Percentiles rank a stretch among this genome's conserved stretches.
These are phyloP conservation scores for Talaromyces liani DNA, from an alignment of 495 filamentous ascomycete genomes.

Conservation along the genomic window DNA sequence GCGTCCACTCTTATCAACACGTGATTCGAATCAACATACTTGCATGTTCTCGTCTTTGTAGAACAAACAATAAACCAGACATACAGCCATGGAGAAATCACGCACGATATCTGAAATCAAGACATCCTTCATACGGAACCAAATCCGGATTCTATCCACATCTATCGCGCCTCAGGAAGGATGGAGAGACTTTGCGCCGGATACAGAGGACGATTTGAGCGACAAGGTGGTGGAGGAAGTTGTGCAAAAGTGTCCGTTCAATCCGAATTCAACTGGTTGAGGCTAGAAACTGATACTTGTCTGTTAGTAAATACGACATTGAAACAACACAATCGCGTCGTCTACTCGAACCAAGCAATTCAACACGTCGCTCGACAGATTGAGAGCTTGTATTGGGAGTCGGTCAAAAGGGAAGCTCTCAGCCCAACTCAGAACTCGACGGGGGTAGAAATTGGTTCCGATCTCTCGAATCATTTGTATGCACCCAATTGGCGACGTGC, in stretches of 20 bases:
- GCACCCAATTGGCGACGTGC: not conserved
- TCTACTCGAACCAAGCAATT: conserved; percentile 66
- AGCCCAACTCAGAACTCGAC: conserved; percentile 26
- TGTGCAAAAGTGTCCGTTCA: conserved; percentile 38
- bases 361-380: conserved; percentile 81
- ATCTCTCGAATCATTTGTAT: conserved; percentile 41
- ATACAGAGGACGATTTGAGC: conserved; percentile 37
- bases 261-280: conserved; percentile 17
- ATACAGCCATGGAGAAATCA: conserved; percentile 33
- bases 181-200: conserved; percentile 44
- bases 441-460: conserved; percentile 34
- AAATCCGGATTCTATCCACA: conserved; percentile 54
- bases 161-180: conserved; percentile 46
- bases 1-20: not conserved
- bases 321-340: conserved; percentile 61
- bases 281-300: conserved; percentile 12
- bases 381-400: conserved; percentile 59
- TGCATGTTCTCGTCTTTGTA: not conserved
- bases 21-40: not conserved
- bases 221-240: conserved; percentile 50
- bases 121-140: conserved; percentile 52
- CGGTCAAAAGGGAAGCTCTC: conserved; percentile 37
- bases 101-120: conserved; percentile 55
- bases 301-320: conserved; percentile 54
- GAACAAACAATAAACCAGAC: not conserved